These are phyloP conservation scores for Herpotrichia juniperi DNA, from an alignment of 2,329 filamentous ascomycete genomes.

Conservation along the genomic window DNA sequence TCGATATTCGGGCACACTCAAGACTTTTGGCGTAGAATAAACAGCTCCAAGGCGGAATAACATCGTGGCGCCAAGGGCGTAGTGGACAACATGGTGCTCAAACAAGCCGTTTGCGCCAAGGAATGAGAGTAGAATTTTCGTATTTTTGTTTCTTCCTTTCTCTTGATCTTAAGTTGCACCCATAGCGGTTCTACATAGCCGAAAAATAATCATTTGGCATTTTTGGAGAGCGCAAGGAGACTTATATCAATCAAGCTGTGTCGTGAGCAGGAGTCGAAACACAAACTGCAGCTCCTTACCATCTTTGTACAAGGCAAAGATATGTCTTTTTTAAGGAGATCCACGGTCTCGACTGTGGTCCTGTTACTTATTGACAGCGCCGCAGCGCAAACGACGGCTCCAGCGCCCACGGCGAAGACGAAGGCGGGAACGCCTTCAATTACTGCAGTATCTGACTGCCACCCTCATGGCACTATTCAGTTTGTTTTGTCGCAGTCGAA, in stretches of 20 bases:
- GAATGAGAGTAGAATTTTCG: slow-evolving; percentile 11
- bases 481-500: slow-evolving; percentile 29
- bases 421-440: slow-evolving; percentile 24
- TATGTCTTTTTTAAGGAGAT: slow-evolving; percentile 18
- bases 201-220: too few species aligned
- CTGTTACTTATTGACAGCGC: slow-evolving; percentile 11
- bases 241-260: background rate
- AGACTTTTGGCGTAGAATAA: background rate
- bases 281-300: background rate
- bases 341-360: slow-evolving; percentile 6
- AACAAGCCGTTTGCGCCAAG: slow-evolving; percentile 21
- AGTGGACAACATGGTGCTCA: slow-evolving; percentile 40
- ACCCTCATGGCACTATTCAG: slow-evolving; percentile 54
- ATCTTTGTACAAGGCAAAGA: background rate
- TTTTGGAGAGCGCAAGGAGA: too few species aligned
- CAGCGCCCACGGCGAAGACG: slow-evolving; percentile 13
- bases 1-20: background rate
- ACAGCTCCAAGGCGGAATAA: slow-evolving; percentile 7
- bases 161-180: background rate
- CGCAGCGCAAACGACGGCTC: slow-evolving; percentile 23
- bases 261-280: background rate
- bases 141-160: background rate
- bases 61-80: slow-evolving; percentile 5
- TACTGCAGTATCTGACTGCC: slow-evolving; percentile 60
- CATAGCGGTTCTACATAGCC: background rate